Conservation (phyloP, 2,329 filamentous ascomycete genomes). For the Amylocarpus encephaloides region DNA sequence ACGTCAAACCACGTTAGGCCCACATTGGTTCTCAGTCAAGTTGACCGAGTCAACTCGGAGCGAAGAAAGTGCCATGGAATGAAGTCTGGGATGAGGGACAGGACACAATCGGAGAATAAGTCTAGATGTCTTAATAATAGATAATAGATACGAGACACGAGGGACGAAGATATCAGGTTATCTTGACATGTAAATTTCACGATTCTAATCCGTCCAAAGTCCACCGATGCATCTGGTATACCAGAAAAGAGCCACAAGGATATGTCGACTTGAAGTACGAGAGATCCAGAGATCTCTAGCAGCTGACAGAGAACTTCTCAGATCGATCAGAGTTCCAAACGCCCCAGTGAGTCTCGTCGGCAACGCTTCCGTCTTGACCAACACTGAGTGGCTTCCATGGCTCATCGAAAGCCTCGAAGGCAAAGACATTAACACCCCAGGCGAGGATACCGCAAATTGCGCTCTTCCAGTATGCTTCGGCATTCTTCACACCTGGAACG, state of each 20-base stretch:
- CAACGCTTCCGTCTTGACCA: constrained; percentile 55
- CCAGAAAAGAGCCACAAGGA: background rate
- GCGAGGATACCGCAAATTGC: constrained; percentile 57
- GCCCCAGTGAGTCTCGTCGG: constrained; percentile 64
- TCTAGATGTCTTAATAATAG: too few species aligned
- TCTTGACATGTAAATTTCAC: background rate
- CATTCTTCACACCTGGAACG: constrained; percentile 52
- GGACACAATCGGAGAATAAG: too few species aligned
- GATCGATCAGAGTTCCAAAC: constrained; percentile 55
- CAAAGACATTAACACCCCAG: constrained; percentile 64
- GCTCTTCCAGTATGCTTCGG: constrained; percentile 52
- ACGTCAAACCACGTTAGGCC: too few species aligned
- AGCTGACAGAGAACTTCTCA: constrained; percentile 41
- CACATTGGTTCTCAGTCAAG: too few species aligned
- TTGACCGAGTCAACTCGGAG: too few species aligned
- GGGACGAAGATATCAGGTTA: background rate
- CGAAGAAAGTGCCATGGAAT: too few species aligned
- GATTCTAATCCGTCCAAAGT: too few species aligned
- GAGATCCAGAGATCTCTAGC: constrained; percentile 6
- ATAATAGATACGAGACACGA: too few species aligned
- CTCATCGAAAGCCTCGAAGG: constrained; percentile 70
- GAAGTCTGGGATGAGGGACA: too few species aligned
- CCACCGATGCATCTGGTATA: too few species aligned
- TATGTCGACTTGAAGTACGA: background rate
- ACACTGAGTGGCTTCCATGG: constrained; percentile 59